These are phyloP conservation scores for Monosporascus cannonballus DNA, from an alignment of 2,329 filamentous ascomycete genomes.

Conservation along the genomic window DNA sequence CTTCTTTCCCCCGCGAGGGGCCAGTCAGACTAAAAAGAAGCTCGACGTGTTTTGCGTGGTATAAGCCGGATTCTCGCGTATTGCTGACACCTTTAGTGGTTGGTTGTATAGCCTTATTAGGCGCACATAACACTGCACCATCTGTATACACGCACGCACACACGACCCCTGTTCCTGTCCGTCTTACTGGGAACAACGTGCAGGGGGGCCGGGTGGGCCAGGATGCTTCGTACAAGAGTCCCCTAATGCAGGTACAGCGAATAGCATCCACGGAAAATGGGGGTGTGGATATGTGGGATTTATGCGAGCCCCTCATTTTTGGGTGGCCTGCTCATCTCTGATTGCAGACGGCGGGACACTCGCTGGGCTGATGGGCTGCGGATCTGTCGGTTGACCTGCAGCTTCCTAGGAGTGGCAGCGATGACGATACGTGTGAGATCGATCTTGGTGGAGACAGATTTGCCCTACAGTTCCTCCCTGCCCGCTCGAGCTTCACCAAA, in stretches of 20 bases:
- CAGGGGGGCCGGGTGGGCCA: neutral
- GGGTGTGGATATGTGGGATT: neutral
- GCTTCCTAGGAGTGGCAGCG: neutral
- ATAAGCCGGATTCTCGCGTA: slow-evolving; percentile 7
- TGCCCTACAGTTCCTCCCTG: neutral
- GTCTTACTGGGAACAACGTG: neutral
- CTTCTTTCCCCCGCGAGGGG: slow-evolving; percentile 3
- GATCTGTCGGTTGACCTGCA: neutral
- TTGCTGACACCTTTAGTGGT: neutral
- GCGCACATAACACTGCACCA: neutral
- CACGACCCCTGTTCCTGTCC: neutral
- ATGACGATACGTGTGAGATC: neutral
- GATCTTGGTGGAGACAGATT: neutral
- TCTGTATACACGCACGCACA: neutral
- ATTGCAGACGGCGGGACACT: neutral
- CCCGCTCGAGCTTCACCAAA: neutral
- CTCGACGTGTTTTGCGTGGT: slow-evolving; percentile 12
- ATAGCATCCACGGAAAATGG: neutral
- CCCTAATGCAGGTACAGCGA: neutral
- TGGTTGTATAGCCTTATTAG: neutral
- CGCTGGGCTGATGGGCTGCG: neutral
- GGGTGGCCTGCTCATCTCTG: neutral
- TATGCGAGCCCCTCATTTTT: neutral
- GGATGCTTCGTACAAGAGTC: neutral
- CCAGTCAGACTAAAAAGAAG: slow-evolving; percentile 14